These are phyloP conservation scores for Cryptococcus wingfieldii DNA, from an alignment of 1,284 basidiomycete genomes.

Conservation along the genomic window DNA sequence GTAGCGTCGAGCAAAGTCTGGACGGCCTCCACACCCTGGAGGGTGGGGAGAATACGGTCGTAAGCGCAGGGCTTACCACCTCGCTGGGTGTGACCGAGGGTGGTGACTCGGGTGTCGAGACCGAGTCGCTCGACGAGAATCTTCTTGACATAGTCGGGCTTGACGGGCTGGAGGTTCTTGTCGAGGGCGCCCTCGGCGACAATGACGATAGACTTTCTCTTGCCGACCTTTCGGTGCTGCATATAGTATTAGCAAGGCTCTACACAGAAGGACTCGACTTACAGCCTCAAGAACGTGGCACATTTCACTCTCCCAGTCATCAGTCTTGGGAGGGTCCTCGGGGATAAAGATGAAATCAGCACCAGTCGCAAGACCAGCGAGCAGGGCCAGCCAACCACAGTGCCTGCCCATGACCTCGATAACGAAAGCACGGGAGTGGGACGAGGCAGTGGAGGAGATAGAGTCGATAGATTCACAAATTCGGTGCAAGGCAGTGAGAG, in stretches of 20 bases:
- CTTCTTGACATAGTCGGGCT: conserved; percentile 82
- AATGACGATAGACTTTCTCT: conserved; percentile 97
- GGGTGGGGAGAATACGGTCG: conserved; percentile 90
- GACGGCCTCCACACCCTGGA: conserved; percentile 93
- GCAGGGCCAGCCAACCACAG: conserved; percentile 93
- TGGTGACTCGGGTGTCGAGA: conserved; percentile 96
- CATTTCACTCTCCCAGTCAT: conserved; percentile 89
- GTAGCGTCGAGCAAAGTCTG: conserved; percentile 83
- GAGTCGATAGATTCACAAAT: conserved; percentile 98
- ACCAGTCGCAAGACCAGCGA: conserved; percentile 89
- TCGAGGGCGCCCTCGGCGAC: conserved; percentile 95
- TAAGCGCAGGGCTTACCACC: conserved; percentile 89
- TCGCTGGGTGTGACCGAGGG: conserved; percentile 93
- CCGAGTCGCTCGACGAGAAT: conserved; percentile 80
- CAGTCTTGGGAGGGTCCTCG: conserved; percentile 73
- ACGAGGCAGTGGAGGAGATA: conserved; percentile 93
- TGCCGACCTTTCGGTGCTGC: conserved; percentile 84
- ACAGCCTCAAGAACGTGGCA: conserved; percentile 78
- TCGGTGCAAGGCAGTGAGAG: conserved; percentile 87
- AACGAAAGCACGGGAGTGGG: conserved; percentile 96
- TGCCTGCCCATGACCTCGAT: conserved; percentile 98
- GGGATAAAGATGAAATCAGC: conserved; percentile 98
- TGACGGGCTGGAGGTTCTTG: conserved; percentile 80
- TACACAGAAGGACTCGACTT: conserved; percentile 28
- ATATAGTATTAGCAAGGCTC: background rate